A percentile compares a stretch with the other conserved stretches of the same genome.
Conservation (phyloP, 768 basidiomycete species). For the Phanerochaete carnosa region DNA sequence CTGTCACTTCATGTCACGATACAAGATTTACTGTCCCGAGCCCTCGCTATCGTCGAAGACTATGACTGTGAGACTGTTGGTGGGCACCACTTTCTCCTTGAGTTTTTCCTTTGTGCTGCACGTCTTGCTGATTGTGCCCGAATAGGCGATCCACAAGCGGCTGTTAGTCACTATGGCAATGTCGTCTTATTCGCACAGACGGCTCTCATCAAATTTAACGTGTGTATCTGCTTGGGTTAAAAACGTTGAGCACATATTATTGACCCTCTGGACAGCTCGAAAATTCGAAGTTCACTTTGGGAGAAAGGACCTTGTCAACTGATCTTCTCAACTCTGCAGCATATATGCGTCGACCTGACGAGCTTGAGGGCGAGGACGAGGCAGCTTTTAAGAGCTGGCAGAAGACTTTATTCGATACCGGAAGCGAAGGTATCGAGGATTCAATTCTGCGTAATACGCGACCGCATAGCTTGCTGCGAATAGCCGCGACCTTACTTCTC, state of each 20-base stretch:
- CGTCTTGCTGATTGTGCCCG: not conserved
- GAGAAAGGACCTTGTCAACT: constrained; percentile 43
- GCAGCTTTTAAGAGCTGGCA: constrained; percentile 50
- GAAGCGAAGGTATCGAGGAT: constrained; percentile 82
- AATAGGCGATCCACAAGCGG: constrained; percentile 80
- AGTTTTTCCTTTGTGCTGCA: not conserved
- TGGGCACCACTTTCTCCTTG: constrained; percentile 39
- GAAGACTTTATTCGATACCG: constrained; percentile 73
- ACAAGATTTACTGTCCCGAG: constrained; percentile 61
- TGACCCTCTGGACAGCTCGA: constrained; percentile 40
- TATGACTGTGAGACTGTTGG: constrained; percentile 83
- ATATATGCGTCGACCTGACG: constrained; percentile 36
- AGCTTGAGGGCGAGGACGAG: constrained; percentile 23
- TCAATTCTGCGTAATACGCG: constrained; percentile 59
- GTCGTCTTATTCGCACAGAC: constrained; percentile 76
- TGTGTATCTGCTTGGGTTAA: constrained; percentile 22
- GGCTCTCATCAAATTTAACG: constrained; percentile 62
- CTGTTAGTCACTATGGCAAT: constrained; percentile 73
- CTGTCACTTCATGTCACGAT: constrained; percentile 64
- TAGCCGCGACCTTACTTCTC: constrained; percentile 64
- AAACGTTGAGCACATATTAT: not conserved
- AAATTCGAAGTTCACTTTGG: constrained; percentile 41
- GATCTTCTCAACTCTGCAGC: constrained; percentile 51
- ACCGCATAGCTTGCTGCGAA: constrained; percentile 62
- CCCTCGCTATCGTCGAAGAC: constrained; percentile 59